These are phyloP conservation scores for Candida dubliniensis DNA, from an alignment of 1,139 yeast genomes.

Conservation along the genomic window DNA sequence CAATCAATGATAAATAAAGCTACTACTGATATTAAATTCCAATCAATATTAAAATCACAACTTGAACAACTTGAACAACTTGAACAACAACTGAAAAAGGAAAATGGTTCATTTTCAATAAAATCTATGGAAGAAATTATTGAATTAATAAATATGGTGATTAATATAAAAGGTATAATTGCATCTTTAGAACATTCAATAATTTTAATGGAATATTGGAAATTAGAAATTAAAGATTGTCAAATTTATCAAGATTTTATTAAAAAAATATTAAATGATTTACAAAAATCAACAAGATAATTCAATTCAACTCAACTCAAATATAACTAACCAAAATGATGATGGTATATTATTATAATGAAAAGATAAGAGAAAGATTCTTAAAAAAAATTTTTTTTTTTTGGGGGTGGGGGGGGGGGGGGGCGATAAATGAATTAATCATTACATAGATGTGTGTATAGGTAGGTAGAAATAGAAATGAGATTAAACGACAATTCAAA, in stretches of 20 bases:
- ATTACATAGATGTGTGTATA: too few relatives aligned
- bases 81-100: not conserved
- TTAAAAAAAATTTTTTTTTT: too few relatives aligned
- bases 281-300: not conserved
- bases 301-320: not conserved
- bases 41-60: conserved; percentile 7
- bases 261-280: conserved; percentile 21
- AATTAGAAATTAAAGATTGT: conserved; percentile 39
- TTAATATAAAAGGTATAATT: conserved; percentile 26
- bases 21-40: conserved; percentile 11
- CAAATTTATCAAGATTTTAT: conserved; percentile 27
- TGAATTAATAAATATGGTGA: conserved; percentile 21
- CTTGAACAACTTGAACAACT: not conserved
- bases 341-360: too few relatives aligned
- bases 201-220: conserved; percentile 39
- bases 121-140: conserved; percentile 13
- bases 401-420: too few relatives aligned
- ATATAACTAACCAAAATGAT: too few relatives aligned
- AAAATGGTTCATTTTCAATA: too few relatives aligned
- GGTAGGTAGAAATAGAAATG: too few relatives aligned
- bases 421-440: too few relatives aligned
- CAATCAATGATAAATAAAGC: conserved; percentile 21
- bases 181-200: conserved; percentile 33
- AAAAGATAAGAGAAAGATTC: too few relatives aligned
- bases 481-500: too few relatives aligned